A percentile compares a stretch with the other conserved stretches of the same genome.
Conservation (phyloP, 305 asterid species). For the Solanum hybrid region DNA sequence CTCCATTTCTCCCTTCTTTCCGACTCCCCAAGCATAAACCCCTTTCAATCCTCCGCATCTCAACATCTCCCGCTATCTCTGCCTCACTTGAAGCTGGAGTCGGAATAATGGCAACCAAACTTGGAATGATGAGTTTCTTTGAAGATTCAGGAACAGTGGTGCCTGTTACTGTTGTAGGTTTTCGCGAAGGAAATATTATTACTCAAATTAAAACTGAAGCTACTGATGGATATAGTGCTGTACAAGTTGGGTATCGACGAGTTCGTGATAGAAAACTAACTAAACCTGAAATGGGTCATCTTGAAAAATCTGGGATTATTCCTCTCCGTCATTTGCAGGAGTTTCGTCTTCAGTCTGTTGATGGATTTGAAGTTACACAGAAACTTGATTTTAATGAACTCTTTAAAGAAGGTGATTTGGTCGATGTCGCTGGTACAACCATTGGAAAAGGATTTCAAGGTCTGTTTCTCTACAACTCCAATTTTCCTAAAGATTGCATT, state of each 20-base stretch:
- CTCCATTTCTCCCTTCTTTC: background rate
- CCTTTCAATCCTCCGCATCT: slow-evolving; percentile 20
- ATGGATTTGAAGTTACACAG: slow-evolving; percentile 77
- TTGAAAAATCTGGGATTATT: slow-evolving; percentile 79
- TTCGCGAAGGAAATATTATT: slow-evolving; percentile 60
- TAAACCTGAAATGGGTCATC: slow-evolving; percentile 87
- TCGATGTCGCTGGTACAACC: slow-evolving; percentile 81
- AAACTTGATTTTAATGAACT: slow-evolving; percentile 46
- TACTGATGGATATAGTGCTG: slow-evolving; percentile 29
- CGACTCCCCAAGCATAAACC: slow-evolving; percentile 12
- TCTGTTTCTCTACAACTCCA: slow-evolving; percentile 3
- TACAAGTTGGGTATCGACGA: slow-evolving; percentile 82
- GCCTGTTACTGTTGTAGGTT: slow-evolving; percentile 91
- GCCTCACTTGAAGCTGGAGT: slow-evolving; percentile 88
- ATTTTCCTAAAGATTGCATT: background rate
- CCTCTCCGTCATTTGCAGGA: slow-evolving; percentile 89
- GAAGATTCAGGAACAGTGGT: slow-evolving; percentile 58
- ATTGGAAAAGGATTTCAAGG: slow-evolving; percentile 98
- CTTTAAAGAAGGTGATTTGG: slow-evolving; percentile 80
- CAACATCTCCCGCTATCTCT: slow-evolving; percentile 16
- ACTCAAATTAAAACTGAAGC: background rate
- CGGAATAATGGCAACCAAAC: slow-evolving; percentile 82
- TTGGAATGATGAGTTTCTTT: slow-evolving; percentile 92
- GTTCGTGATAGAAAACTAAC: slow-evolving; percentile 74
- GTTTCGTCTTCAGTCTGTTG: slow-evolving; percentile 54